phyloP scores from a whole-genome alignment of 2,329 filamentous ascomycete genomes.

The Colletotrichum simmondsii region DNA sequence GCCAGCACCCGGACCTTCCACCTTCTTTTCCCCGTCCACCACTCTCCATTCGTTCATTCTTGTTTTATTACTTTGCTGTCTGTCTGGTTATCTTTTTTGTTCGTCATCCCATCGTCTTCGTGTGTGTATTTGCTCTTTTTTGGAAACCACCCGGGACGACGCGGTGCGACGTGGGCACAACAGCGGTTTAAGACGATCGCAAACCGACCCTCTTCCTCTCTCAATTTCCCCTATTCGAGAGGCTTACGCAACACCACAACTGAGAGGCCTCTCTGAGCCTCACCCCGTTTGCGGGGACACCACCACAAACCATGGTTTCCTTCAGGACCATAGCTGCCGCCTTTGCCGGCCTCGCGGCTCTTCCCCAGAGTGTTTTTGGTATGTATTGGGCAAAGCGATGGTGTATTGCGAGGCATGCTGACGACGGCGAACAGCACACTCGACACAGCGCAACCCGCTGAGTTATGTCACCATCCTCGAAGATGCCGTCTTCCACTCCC shows the following conservation, averaged over 20 bases:
- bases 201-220: background rate
- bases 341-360: slow-evolving; percentile 43
- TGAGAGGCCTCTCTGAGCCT: slow-evolving; percentile 26
- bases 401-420: background rate
- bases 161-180: background rate
- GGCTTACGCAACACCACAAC: slow-evolving; percentile 2
- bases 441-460: slow-evolving; percentile 80
- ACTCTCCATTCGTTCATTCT: slow-evolving; percentile 11
- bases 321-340: slow-evolving; percentile 45
- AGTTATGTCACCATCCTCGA: slow-evolving; percentile 79
- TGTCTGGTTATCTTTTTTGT: slow-evolving; percentile 8
- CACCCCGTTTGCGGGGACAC: slow-evolving; percentile 33
- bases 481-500: slow-evolving; percentile 80
- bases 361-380: slow-evolving; percentile 46
- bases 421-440: slow-evolving; percentile 66
- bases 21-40: slow-evolving; percentile 22
- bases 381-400: slow-evolving; percentile 24
- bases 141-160: background rate
- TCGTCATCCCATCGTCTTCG: slow-evolving; percentile 1
- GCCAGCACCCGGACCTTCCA: slow-evolving; percentile 29
- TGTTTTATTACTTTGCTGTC: slow-evolving; percentile 25
- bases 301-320: slow-evolving; percentile 45
- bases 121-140: background rate
- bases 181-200: background rate
- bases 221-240: slow-evolving; percentile 16